Evolutionary conservation across 176 grass and related monocot genomes (phyloP), one percentile per base, ranked within the genome.

Genomic region (Rhynchospora breviuscula): DNA sequence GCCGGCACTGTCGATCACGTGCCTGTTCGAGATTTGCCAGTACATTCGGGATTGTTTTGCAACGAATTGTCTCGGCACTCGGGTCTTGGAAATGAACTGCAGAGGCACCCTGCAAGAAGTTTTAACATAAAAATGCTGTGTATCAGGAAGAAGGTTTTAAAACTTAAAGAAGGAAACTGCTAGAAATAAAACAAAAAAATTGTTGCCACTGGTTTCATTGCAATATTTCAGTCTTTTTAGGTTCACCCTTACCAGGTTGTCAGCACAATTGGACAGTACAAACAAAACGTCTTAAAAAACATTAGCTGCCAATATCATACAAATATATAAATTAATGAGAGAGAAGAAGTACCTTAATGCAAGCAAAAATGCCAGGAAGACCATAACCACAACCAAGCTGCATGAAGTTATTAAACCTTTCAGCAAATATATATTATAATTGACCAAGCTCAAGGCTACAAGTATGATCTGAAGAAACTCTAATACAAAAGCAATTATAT

Each of bases 321-420:
- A 79, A n/a, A 26, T 18, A 2, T 23, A 70, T 48, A 61, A 60
- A 14, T n/a, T 43, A 82, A 75, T 26, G 2, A 17, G 23, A 54
- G n/a, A 57, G 31, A 33, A 51, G 3, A 72, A 68, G 19, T 88
- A 94, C 90, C 88, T 94, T 94, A 53, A 94, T 74, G 63, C 90
- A 94, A 84, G 90, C 90, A 67, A 94, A 92, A 81, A 90, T 90
- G 4, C 88, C 93, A 45, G 86, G 81, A 85, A 94, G 84, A 29
- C 90, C 90, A 57, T 90, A 88, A 63, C 93, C 93, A 83, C 93
- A 94, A 19, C 93, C 88, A 88, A 94, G 90, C 93, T 94, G 90
- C 81, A 84, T 3, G 1, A 85, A 21, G 18, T 75, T 54, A 76
- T 76, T 67, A 85, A 80, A n/a, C 14, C 47, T 66, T 35, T 67